Percentiles rank a stretch among this genome's conserved stretches.
These are phyloP conservation scores for Melanogaster broomeanus DNA, from an alignment of 768 basidiomycete species.

Conservation along the genomic window DNA sequence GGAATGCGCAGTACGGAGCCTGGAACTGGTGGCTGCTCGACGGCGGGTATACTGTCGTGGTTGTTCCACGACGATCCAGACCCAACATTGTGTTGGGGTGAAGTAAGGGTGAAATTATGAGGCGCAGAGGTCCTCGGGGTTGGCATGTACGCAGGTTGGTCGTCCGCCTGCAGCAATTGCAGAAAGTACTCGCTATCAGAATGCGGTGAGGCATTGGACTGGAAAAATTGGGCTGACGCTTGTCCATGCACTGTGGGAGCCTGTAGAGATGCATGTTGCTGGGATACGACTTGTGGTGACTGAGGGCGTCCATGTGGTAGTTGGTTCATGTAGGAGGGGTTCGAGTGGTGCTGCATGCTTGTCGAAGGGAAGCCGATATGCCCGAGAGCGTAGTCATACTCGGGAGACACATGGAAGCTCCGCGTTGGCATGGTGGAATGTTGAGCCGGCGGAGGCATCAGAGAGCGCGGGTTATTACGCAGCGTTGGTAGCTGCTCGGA, in stretches of 20 bases:
- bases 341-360: neutral
- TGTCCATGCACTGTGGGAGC: constrained; percentile 2
- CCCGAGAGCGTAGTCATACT: constrained; percentile 1
- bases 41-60: neutral
- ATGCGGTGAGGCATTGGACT: neutral
- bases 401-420: neutral
- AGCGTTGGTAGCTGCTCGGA: neutral
- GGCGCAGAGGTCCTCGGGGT: neutral
- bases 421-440: neutral
- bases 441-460: neutral
- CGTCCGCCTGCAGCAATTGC: constrained; percentile 6
- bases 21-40: neutral
- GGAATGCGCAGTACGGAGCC: neutral
- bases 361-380: neutral
- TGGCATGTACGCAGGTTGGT: neutral
- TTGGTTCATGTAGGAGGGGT: neutral
- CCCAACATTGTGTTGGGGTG: constrained; percentile 1
- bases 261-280: constrained; percentile 5
- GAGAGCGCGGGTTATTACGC: neutral
- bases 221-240: neutral
- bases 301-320: neutral
- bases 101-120: neutral
- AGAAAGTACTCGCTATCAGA: neutral
- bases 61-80: neutral
- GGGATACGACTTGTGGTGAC: neutral